Base-by-base conservation (phyloP, 768 basidiomycete species). In the Rhodotorula graminis region DNA sequence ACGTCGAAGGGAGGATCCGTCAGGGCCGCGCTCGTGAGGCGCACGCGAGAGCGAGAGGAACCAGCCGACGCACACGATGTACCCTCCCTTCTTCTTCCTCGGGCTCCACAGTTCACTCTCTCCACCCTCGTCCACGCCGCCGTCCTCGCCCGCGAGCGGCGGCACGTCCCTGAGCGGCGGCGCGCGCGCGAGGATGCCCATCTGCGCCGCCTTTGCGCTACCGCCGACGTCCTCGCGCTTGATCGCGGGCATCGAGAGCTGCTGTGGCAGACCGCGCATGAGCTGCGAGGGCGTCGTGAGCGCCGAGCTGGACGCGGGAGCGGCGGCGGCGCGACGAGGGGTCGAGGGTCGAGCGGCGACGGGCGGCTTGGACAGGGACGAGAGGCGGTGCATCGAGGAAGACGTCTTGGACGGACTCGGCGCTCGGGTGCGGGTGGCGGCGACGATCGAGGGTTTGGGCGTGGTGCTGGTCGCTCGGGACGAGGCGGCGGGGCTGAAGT, bases 1-100 rank as follows among this genome's bases (percentile, higher is more conserved):
- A 21, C 2, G 10, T 2, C 8, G 8, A 14, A 18, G 44, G 12
- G 2, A 4, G 40, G 15, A 4, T 46, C n/a, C 37, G 37, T 37
- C 37, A 37, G 37, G 37, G 4, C 37, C 5, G 5, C 37, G 37
- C 37, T 4, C 37, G 37, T 4, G 4, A 37, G 37, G 9, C 5
- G 37, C 5, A 9, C 37, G 4, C 37, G 21, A 31, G 44, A 33
- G n/a, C 16, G 12, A 27, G 2, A 27, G 25, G 21, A 12, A 27
- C 46, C 8, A 19, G 33, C 10, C 42, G 19, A 58, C 65, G 44
- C 57, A 66, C 65, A 27, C 16, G 46, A 66, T 25, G 33, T 49
- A 59, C 2, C 65, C 65, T 12, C 42, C 65, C 46, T 66, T 25
- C 46, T 57, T 57, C 47, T 66, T 66, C 10, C 46, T 21, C 46